phyloP scores from a whole-genome alignment of 2,329 filamentous ascomycete genomes.

The Colletotrichum truncatum region DNA sequence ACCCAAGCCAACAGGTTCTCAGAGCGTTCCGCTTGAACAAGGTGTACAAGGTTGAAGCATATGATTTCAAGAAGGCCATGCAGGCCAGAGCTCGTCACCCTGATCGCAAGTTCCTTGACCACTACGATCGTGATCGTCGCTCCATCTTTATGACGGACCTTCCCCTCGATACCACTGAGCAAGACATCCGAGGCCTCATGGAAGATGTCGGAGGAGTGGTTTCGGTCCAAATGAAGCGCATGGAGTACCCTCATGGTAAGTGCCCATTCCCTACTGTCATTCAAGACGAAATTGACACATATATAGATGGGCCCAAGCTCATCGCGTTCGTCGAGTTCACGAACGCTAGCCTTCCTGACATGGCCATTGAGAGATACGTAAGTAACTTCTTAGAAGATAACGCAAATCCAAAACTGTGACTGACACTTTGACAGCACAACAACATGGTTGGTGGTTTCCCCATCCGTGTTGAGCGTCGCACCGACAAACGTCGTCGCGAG shows the following conservation, averaged over 20 bases:
- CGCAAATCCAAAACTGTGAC: neutral
- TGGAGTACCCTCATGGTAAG: conserved; percentile 21
- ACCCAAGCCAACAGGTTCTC: conserved; percentile 58
- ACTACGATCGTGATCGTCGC: conserved; percentile 53
- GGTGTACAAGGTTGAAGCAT: conserved; percentile 40
- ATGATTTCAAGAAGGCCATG: conserved; percentile 37
- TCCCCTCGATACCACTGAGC: conserved; percentile 46
- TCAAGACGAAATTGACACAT: neutral
- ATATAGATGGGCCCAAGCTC: conserved; percentile 26
- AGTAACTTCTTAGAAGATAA: conserved; percentile 34
- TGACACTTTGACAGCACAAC: conserved; percentile 41
- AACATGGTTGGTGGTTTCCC: conserved; percentile 39
- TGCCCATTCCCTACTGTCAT: too few species aligned
- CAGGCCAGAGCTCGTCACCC: conserved; percentile 22
- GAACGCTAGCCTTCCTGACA: conserved; percentile 46
- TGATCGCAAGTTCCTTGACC: conserved; percentile 37
- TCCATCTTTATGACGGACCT: conserved; percentile 59
- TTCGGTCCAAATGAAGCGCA: conserved; percentile 38
- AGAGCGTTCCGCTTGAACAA: conserved; percentile 47
- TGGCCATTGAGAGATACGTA: conserved; percentile 42
- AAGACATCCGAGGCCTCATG: conserved; percentile 47
- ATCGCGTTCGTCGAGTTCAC: conserved; percentile 52
- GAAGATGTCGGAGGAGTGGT: conserved; percentile 48
- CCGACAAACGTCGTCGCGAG: conserved; percentile 11
- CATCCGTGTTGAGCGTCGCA: conserved; percentile 47